Evolutionary conservation across 495 filamentous ascomycete genomes (phyloP).

Genomic region (Aspergillus biplanus): DNA sequence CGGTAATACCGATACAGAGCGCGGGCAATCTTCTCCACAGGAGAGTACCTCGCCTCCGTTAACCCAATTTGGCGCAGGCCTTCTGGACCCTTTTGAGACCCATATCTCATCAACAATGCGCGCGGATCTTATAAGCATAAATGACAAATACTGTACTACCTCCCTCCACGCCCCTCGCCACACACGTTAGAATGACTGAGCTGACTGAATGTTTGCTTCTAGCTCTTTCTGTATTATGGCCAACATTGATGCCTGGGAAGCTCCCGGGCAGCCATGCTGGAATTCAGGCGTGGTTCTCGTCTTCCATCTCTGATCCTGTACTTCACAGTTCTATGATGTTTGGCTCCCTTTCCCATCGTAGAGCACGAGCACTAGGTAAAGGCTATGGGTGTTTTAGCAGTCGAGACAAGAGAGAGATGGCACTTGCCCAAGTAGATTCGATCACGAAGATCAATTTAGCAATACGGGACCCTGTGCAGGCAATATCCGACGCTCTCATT

Average conservation of each 20-base stretch:
- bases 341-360: not conserved
- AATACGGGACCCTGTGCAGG: not conserved
- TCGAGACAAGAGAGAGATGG: not conserved
- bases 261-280: not conserved
- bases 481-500: not conserved
- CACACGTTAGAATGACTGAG: not conserved
- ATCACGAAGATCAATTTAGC: not conserved
- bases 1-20: not conserved
- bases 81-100: conserved; percentile 8
- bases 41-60: not conserved
- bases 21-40: not conserved
- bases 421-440: not conserved
- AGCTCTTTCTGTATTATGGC: not conserved
- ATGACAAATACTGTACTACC: conserved; percentile 3
- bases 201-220: not conserved
- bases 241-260: not conserved
- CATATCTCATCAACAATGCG: not conserved
- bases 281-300: not conserved
- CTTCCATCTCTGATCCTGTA: not conserved
- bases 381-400: not conserved
- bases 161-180: too few species aligned
- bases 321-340: not conserved
- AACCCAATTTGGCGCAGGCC: not conserved
- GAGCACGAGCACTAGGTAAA: not conserved
- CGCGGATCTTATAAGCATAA: not conserved